These are phyloP conservation scores for Magnolia changhungtana DNA, from an alignment of 164 flowering plant genomes.

Conservation along the genomic window DNA sequence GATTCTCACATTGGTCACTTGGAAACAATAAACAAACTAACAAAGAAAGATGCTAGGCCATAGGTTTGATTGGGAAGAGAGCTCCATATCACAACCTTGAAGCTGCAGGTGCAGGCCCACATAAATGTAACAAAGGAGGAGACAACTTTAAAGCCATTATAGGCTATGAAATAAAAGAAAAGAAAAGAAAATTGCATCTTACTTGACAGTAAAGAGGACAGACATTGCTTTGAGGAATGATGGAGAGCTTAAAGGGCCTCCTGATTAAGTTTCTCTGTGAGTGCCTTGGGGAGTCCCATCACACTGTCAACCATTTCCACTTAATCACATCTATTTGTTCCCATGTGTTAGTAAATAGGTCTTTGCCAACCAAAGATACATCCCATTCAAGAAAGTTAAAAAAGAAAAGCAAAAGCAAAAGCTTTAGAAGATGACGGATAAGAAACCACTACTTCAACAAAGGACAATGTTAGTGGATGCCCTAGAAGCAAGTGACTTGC, in stretches of 20 bases:
- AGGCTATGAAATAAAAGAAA: too few species aligned
- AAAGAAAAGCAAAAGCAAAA: not conserved
- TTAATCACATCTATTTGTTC: constrained; percentile 28
- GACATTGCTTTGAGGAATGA: not conserved
- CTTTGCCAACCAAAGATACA: not conserved
- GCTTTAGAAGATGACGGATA: not conserved
- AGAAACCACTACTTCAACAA: constrained; percentile 81
- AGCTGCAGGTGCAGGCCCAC: too few species aligned
- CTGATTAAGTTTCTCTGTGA: constrained; percentile 57
- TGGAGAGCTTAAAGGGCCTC: constrained; percentile 40
- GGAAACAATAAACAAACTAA: too few species aligned
- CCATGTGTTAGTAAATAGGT: not conserved
- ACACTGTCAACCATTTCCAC: constrained; percentile 85
- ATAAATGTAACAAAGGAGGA: too few species aligned
- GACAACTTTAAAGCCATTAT: too few species aligned
- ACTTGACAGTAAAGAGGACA: too few species aligned
- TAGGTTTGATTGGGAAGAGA: too few species aligned
- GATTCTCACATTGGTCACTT: too few species aligned
- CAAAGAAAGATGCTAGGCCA: too few species aligned
- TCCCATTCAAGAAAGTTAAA: not conserved
- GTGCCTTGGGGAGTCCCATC: constrained; percentile 89
- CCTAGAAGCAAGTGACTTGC: constrained; percentile 84
- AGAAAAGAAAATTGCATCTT: too few species aligned
- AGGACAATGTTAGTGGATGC: constrained; percentile 70
- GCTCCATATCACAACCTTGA: too few species aligned